Evolutionary conservation across 441 rosid species (phyloP).

Genomic region (Pelargonium myrrhifolium): DNA sequence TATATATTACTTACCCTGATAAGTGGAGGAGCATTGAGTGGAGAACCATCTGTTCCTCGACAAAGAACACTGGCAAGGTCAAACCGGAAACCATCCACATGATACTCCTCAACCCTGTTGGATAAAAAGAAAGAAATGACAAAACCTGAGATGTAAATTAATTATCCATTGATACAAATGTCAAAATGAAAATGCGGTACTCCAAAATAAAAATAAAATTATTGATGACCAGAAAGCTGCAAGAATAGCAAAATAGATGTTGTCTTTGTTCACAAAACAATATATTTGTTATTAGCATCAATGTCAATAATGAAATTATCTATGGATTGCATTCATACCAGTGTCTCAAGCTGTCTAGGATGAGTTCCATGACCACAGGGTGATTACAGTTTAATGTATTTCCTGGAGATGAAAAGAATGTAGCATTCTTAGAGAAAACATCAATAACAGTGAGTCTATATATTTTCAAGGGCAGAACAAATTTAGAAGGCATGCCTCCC

Average conservation of each 20-base stretch:
- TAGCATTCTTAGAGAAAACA: slow-evolving; percentile 17
- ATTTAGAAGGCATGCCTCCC: slow-evolving; percentile 10
- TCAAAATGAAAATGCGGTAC: background rate
- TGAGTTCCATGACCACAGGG: slow-evolving; percentile 86
- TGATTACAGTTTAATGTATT: slow-evolving; percentile 89
- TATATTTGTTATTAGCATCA: background rate
- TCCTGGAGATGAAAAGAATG: slow-evolving; percentile 47
- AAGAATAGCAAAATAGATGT: background rate
- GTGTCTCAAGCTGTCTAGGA: slow-evolving; percentile 85
- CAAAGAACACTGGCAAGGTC: slow-evolving; percentile 94
- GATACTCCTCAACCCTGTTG: slow-evolving; percentile 72
- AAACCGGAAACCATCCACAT: slow-evolving; percentile 91
- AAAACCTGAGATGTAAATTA: background rate
- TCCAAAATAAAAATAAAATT: background rate
- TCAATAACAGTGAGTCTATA: slow-evolving; percentile 4
- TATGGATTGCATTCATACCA: slow-evolving; percentile 46
- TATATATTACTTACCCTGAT: slow-evolving; percentile 46
- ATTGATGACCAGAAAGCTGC: background rate
- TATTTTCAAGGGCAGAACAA: background rate
- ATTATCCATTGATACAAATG: background rate
- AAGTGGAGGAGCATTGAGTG: slow-evolving; percentile 72
- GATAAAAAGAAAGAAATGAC: slow-evolving; percentile 10
- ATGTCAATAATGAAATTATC: background rate
- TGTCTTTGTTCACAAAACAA: background rate
- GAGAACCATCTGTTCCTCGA: slow-evolving; percentile 87